Evolutionary conservation across 768 basidiomycete genomes (phyloP).

Genomic region (Asterophora parasitica): DNA sequence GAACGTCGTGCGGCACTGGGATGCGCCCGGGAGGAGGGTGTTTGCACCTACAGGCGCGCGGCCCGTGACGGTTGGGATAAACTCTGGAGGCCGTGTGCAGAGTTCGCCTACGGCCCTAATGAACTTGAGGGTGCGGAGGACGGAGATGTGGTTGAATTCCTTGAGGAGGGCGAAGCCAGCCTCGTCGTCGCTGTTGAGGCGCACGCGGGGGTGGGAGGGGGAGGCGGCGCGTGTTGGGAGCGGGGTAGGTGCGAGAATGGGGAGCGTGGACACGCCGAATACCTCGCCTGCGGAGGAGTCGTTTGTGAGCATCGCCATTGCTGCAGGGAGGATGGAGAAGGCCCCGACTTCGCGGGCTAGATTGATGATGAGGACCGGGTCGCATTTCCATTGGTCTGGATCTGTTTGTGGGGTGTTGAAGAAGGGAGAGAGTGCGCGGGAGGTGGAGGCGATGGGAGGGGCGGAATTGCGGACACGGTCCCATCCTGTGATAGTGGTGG

Average conservation of each 20-base stretch:
- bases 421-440: too few species aligned
- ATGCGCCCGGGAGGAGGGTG: background rate
- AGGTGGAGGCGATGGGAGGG: background rate
- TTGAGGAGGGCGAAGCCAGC: conserved; percentile 10
- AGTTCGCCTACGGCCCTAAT: conserved; percentile 2
- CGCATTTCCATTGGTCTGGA: conserved; percentile 9
- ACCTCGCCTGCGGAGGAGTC: conserved; percentile 17
- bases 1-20: conserved; percentile 1
- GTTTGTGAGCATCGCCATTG: conserved; percentile 19
- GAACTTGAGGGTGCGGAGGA: conserved; percentile 7
- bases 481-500: conserved; percentile 13
- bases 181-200: conserved; percentile 1
- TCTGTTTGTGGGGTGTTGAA: too few species aligned
- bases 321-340: conserved; percentile 15
- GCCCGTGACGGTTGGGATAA: background rate
- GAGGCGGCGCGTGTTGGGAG: background rate
- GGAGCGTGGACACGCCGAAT: conserved; percentile 11
- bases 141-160: conserved; percentile 7
- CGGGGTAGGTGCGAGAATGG: background rate
- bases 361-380: conserved; percentile 15
- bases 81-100: conserved; percentile 7
- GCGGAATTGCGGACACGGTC: conserved; percentile 4
- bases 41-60: conserved; percentile 11
- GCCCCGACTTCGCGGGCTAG: conserved; percentile 16
- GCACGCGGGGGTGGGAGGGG: too few species aligned